Evolutionary conservation across 192 early-diverging fungal species (phyloP), one percentile per base, ranked within the genome.

Genomic region (Allomyces javanicus): DNA sequence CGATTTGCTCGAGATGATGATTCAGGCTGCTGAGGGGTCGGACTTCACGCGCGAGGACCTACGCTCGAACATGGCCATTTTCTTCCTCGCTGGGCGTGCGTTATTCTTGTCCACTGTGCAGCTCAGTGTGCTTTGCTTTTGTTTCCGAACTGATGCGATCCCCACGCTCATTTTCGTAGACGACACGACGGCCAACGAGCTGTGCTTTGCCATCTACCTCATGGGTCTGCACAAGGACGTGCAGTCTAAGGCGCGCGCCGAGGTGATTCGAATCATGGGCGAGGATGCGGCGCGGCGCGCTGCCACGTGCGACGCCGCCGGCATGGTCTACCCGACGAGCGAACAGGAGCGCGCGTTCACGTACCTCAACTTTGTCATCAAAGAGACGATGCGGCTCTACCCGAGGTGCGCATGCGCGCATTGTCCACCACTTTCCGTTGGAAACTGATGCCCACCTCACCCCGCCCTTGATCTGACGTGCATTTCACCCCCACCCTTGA

Each of bases 211-310:
- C 4, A 2, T 58, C 17, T 58, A 58, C 50, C 21, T 58, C 9
- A 14, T 58, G 17, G 50, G 50, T 12, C 3, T 21, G 50, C 21
- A 58, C 50, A 4, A 3, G 0, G 50, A 58, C 17, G 50, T 58
- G 17, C 82, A 86, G 69, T 27, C 72, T 21, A 82, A 76, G 63
- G 82, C 79, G 14, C 75, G 84, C 63, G 67, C 68, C 25, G 80
- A 83, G 67, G 79, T 78, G 25, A 43, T 79, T 40, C 33, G 33
- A 3, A 7, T 40, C 7, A 3, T 40, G 33, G 33, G 33, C 33
- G 7, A 40, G 11, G 62, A 63, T 17, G 73, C 83, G 3, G 66
- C 83, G 7, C 82, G 84, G 21, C 77, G 83, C 10, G 50, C 50
- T 0, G 50, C 50, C 1, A 21, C 67, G 71, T 76, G 10, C 82